Percentiles rank a stretch among this genome's conserved stretches.
phyloP scores from a whole-genome alignment of 108 stramenopile genomes.

The Cylindrotheca closterium region DNA sequence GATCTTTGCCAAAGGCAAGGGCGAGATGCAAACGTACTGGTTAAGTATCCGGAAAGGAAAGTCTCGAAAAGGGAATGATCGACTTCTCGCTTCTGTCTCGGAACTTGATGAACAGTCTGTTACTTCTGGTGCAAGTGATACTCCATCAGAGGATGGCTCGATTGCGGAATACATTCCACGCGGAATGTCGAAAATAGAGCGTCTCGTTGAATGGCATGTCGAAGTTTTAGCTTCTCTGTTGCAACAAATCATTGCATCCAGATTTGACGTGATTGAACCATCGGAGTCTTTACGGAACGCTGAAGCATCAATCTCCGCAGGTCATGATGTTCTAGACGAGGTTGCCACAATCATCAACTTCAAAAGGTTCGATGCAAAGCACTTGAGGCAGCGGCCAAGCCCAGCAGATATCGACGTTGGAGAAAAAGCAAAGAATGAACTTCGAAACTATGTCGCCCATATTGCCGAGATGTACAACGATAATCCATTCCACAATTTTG shows the following conservation, averaged over 20 bases:
- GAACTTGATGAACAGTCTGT: neutral
- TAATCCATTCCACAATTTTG: conserved; percentile 48
- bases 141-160: neutral
- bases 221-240: neutral
- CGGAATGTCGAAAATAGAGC: neutral
- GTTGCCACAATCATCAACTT: conserved; percentile 5
- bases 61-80: neutral
- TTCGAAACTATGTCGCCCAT: conserved; percentile 8
- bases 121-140: neutral
- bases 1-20: conserved; percentile 21
- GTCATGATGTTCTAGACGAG: conserved; percentile 4
- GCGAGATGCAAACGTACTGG: conserved; percentile 23
- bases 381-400: neutral
- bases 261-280: neutral
- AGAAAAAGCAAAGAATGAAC: neutral
- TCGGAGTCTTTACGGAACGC: neutral
- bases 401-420: conserved; percentile 8
- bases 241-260: conserved; percentile 1
- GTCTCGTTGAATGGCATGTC: conserved; percentile 6
- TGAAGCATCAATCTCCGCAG: neutral
- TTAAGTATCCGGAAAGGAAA: neutral
- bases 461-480: conserved; percentile 31
- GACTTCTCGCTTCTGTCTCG: neutral
- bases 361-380: conserved; percentile 4
- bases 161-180: neutral